phyloP scores from a whole-genome alignment of 2,329 filamentous ascomycete genomes.

The Colletotrichum tanaceti region DNA sequence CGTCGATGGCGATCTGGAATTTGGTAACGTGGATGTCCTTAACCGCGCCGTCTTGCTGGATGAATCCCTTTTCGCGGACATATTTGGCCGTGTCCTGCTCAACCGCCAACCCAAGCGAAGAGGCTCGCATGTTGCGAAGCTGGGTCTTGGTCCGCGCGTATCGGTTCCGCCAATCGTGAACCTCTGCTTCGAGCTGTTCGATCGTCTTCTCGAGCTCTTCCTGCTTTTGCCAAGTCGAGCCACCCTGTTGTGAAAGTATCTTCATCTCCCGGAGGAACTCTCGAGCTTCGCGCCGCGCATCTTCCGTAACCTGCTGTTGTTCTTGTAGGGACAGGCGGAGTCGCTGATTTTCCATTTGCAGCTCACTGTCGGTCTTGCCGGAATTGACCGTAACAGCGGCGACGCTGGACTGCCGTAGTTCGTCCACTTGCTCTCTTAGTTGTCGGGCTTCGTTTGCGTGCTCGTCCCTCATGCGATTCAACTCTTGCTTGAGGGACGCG shows the following conservation, averaged over 20 bases:
- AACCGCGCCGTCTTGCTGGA: conserved; percentile 79
- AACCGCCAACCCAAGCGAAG: conserved; percentile 78
- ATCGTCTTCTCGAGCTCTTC: conserved; percentile 81
- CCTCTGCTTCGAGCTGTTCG: conserved; percentile 80
- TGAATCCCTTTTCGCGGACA: conserved; percentile 74
- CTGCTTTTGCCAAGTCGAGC: conserved; percentile 83
- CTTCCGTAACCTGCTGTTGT: conserved; percentile 85
- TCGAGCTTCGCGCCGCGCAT: conserved; percentile 86
- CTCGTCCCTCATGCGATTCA: conserved; percentile 78
- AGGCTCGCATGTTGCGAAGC: conserved; percentile 81
- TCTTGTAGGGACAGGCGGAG: conserved; percentile 73
- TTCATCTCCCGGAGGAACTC: conserved; percentile 92
- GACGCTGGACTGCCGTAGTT: conserved; percentile 54
- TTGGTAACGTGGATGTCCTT: conserved; percentile 94
- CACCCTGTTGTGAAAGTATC: conserved; percentile 82
- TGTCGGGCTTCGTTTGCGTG: conserved; percentile 73
- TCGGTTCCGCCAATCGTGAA: conserved; percentile 89
- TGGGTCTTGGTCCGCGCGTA: conserved; percentile 92
- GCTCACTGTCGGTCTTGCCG: conserved; percentile 61
- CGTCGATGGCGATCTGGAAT: conserved; percentile 94
- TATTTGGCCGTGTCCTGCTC: conserved; percentile 77
- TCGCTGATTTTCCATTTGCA: conserved; percentile 76
- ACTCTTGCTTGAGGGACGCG: conserved; percentile 80
- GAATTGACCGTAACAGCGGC: conserved; percentile 40
- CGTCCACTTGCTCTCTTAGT: conserved; percentile 72